Base-by-base conservation (phyloP, 2,329 filamentous ascomycete species). In the Clonostachys rosea region DNA sequence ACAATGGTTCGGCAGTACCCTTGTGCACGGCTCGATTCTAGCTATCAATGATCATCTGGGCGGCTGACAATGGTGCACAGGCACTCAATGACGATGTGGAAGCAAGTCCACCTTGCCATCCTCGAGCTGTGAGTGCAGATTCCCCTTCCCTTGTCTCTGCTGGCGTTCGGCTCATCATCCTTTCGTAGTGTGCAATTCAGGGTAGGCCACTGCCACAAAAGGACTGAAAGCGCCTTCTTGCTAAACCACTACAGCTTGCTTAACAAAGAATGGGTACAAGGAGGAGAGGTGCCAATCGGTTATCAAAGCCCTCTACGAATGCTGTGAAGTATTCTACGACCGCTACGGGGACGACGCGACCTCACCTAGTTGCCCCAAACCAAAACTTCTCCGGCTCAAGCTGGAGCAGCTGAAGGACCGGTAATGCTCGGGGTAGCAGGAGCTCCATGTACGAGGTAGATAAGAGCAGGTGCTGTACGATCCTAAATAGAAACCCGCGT, bases 271-370 rank as follows among this genome's bases (percentile, higher is more conserved):
- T 65, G 83, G 83, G 46, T 97, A 87, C 71, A 81, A 95, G 50
- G 91, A 97, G 68, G 82, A 82, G 40, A 95, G 84, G 61, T 99
- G 94, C 67, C 81, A 86, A 60, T 65, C 71, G 16, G 74, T 90
- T 59, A 79, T 99, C 48, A 85, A 92, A 63, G 89, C 90, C 4
- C 73, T 99, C 20, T 99, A 97, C 67, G 86, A 94, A 56, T 99
- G 94, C 69, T 99, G 94, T 67, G 84, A 91, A 59, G 79, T 81
- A 12, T 96, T 97, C 64, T 97, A 99, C 68, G 72, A 85, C 57
- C 77, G 80, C 48, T 80, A 88, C 50, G 91, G 94, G 14, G 85
- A 95, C 47, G 70, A 83, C 20, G 91, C 89, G 34, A 83, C 77
- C 40, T 87, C 86, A 3, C 81, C 84, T 17, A 94, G 89, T 70